Conservation (phyloP, 2,329 filamentous ascomycete genomes). For the Parafenestella ontariensis region DNA sequence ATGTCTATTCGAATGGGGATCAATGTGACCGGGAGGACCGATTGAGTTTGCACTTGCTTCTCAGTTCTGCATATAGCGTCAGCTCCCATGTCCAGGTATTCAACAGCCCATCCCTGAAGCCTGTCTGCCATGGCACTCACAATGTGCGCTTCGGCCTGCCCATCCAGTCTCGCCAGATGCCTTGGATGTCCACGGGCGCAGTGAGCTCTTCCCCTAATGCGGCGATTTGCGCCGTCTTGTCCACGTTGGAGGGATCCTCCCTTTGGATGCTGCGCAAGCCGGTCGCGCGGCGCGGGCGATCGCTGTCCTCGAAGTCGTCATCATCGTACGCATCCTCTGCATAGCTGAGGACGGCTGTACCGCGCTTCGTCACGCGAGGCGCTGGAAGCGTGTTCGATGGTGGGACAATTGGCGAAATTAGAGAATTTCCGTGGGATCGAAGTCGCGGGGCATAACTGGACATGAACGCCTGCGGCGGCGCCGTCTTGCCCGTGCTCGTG, state of each 20-base stretch:
- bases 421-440: conserved; percentile 88
- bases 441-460: conserved; percentile 91
- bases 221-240: conserved; percentile 70
- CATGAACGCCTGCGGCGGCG: conserved; percentile 83
- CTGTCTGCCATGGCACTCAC: conserved; percentile 47
- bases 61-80: conserved; percentile 56
- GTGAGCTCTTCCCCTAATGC: conserved; percentile 84
- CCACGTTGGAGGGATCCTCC: conserved; percentile 68
- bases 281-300: conserved; percentile 74
- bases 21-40: conserved; percentile 83
- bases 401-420: conserved; percentile 84
- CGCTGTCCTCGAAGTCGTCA: conserved; percentile 76
- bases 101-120: not conserved
- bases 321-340: conserved; percentile 94
- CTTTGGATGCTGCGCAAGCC: conserved; percentile 79
- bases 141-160: conserved; percentile 66
- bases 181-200: conserved; percentile 81
- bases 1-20: conserved; percentile 97
- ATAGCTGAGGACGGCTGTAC: conserved; percentile 96
- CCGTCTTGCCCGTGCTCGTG: conserved; percentile 48
- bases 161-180: conserved; percentile 97
- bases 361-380: conserved; percentile 91
- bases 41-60: conserved; percentile 68
- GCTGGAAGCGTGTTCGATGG: conserved; percentile 71
- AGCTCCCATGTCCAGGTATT: conserved; percentile 5